These are phyloP conservation scores for Suillus alpinus DNA, from an alignment of 768 basidiomycete genomes.

Conservation along the genomic window DNA sequence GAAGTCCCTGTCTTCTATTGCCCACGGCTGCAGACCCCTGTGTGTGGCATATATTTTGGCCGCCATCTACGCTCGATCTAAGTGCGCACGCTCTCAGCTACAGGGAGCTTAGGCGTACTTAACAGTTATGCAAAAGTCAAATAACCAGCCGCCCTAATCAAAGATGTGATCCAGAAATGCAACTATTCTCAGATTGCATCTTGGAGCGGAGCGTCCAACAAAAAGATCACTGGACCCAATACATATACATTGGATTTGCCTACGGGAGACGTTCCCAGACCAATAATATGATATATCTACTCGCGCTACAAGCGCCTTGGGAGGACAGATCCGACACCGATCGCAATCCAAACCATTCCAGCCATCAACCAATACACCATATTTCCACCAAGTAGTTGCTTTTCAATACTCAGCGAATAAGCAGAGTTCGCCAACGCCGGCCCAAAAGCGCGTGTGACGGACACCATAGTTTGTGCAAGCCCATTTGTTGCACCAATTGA, in stretches of 20 bases:
- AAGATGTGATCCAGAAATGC: no score
- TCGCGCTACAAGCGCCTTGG: conserved; percentile 25
- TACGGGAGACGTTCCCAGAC: neutral
- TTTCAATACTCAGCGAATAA: conserved; percentile 7
- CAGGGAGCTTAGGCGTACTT: neutral
- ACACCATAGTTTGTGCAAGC: conserved; percentile 18
- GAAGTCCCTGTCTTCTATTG: neutral
- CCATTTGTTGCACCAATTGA: conserved; percentile 68
- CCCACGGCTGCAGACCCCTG: neutral
- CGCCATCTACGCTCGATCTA: neutral
- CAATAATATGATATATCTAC: neutral
- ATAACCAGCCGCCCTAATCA: no score
- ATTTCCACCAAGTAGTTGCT: conserved; percentile 44
- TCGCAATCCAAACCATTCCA: conserved; percentile 19
- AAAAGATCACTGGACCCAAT: neutral
- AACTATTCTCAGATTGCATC: neutral
- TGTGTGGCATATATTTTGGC: neutral
- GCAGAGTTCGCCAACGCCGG: conserved; percentile 7
- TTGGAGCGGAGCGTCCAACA: neutral
- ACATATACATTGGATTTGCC: neutral
- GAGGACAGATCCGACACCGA: conserved; percentile 25
- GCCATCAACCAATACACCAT: conserved; percentile 45
- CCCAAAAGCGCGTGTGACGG: conserved; percentile 9
- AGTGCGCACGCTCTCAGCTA: no score
- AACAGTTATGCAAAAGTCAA: no score